These are phyloP conservation scores for Bigelowiella natans DNA, from an alignment of 78 protist species.

Conservation along the genomic window DNA sequence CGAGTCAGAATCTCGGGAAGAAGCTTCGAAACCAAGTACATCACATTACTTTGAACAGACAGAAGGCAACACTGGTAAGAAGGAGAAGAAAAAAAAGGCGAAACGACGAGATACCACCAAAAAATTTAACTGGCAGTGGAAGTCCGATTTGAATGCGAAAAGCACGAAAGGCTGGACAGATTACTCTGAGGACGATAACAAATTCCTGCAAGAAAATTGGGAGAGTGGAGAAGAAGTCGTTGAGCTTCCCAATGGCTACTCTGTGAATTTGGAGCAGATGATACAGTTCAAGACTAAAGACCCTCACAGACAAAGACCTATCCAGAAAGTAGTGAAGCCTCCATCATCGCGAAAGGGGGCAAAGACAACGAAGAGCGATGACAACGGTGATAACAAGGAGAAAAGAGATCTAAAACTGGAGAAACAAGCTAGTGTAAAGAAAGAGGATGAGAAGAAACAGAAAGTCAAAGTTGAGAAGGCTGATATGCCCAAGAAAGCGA, in stretches of 20 bases:
- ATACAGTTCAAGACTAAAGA: background rate
- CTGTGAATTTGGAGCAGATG: background rate
- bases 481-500: no score
- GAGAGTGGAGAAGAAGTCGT: background rate
- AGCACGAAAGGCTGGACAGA: background rate
- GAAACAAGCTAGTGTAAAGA: no score
- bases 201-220: background rate
- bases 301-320: background rate
- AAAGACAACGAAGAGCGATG: no score
- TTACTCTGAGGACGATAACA: background rate
- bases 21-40: background rate
- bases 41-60: background rate
- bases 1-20: background rate
- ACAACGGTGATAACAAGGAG: no score
- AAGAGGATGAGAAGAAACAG: no score
- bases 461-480: no score
- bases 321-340: background rate
- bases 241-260: background rate
- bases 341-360: no score
- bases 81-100: background rate
- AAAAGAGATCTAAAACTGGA: no score
- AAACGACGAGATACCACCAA: background rate
- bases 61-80: background rate
- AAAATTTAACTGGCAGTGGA: background rate
- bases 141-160: background rate